Percentiles rank a stretch among this genome's conserved stretches.
These are phyloP conservation scores for Penicillium janthinellum DNA, from an alignment of 2,329 filamentous ascomycete genomes.

Conservation along the genomic window DNA sequence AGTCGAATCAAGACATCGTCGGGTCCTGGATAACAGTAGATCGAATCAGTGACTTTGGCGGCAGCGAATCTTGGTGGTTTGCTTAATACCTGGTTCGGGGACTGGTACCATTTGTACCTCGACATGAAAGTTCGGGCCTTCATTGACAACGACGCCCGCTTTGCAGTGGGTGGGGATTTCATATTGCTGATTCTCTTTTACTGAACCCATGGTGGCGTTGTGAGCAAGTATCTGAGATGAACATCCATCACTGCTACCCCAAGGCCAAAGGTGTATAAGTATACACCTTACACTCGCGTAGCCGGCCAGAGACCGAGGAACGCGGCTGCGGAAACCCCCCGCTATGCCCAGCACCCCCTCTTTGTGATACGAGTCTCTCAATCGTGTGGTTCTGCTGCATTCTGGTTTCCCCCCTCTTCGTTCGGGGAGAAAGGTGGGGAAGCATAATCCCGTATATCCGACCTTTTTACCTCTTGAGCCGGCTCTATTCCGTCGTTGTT, in stretches of 20 bases:
- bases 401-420: not conserved
- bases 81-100: slow-evolving; percentile 48
- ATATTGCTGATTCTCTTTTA: slow-evolving; percentile 7
- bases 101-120: slow-evolving; percentile 53
- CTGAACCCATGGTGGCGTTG: slow-evolving; percentile 12
- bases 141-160: slow-evolving; percentile 54
- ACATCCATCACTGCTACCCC: not conserved
- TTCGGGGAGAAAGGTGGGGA: slow-evolving; percentile 1
- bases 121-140: slow-evolving; percentile 53
- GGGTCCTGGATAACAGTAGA: slow-evolving; percentile 41
- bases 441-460: slow-evolving; percentile 2
- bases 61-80: not conserved
- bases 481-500: not conserved
- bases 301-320: slow-evolving; percentile 6
- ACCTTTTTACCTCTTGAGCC: not conserved
- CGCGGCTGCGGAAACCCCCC: slow-evolving; percentile 4
- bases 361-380: not conserved
- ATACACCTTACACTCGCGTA: not conserved
- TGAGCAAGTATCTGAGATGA: not conserved
- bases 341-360: slow-evolving; percentile 11
- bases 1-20: slow-evolving; percentile 60
- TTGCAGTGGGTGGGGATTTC: slow-evolving; percentile 53
- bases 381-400: not conserved
- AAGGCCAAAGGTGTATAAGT: not conserved
- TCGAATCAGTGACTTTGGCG: not conserved